Conservation (phyloP, 306 rosid species). For the Cucurbita maxima region DNA sequence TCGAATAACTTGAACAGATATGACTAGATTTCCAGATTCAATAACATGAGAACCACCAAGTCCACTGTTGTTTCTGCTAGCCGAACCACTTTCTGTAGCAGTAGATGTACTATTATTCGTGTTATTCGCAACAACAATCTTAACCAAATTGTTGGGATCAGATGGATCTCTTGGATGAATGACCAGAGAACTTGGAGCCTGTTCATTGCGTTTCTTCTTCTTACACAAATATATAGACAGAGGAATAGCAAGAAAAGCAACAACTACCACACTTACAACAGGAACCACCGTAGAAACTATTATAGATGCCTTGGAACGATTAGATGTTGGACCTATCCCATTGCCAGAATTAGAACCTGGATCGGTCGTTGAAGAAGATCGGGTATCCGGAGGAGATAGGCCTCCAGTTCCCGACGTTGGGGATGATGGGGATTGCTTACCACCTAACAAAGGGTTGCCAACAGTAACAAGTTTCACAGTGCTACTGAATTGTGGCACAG, state of each 20-base stretch:
- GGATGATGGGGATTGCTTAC: slow-evolving; percentile 10
- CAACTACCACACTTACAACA: slow-evolving; percentile 54
- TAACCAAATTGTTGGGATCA: slow-evolving; percentile 46
- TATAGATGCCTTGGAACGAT: slow-evolving; percentile 15
- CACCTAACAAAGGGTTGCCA: slow-evolving; percentile 24
- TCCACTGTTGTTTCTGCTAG: slow-evolving; percentile 53
- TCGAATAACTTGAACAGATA: slow-evolving; percentile 82
- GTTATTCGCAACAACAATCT: slow-evolving; percentile 52
- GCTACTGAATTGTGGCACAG: slow-evolving; percentile 44
- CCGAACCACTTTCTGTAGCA: slow-evolving; percentile 41
- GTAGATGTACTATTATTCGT: slow-evolving; percentile 43
- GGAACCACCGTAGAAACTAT: slow-evolving; percentile 35
- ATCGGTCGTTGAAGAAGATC: slow-evolving; percentile 7
- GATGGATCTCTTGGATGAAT: slow-evolving; percentile 88
- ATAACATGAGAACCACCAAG: slow-evolving; percentile 60
- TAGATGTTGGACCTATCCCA: neutral
- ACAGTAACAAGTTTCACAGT: slow-evolving; percentile 30
- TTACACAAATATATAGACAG: slow-evolving; percentile 41
- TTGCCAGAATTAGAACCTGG: slow-evolving; percentile 2
- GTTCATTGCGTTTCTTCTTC: slow-evolving; percentile 30
- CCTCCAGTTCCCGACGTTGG: slow-evolving; percentile 11
- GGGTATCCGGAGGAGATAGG: slow-evolving; percentile 6
- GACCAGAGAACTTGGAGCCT: slow-evolving; percentile 53
- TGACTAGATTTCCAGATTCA: slow-evolving; percentile 80
- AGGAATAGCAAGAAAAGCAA: slow-evolving; percentile 62